Evolutionary conservation across 2,329 filamentous ascomycete genomes (phyloP).

Genomic region (Dactylellina drechsleri): DNA sequence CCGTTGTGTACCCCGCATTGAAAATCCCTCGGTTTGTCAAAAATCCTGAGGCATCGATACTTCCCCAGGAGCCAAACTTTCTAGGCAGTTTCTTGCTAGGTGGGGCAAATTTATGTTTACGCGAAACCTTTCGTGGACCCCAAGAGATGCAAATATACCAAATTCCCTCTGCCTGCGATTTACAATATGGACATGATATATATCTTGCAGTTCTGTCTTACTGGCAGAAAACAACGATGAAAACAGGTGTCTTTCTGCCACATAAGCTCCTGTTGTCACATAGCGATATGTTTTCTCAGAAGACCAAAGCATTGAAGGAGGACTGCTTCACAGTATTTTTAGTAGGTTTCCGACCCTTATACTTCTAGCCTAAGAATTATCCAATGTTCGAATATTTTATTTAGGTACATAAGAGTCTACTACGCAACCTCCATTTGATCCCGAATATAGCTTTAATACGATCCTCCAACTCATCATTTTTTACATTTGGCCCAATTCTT

Average conservation of each 20-base stretch:
- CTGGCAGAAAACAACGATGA: not conserved
- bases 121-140: not conserved
- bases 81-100: constrained; percentile 18
- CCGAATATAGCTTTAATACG: constrained; percentile 19
- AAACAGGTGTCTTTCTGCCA: not conserved
- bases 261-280: not conserved
- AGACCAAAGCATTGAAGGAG: not conserved
- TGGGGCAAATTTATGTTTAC: not conserved
- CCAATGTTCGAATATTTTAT: too few relatives aligned
- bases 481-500: constrained; percentile 11
- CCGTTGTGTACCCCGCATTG: constrained; percentile 56
- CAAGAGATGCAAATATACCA: not conserved
- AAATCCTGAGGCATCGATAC: not conserved
- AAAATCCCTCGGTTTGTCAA: constrained; percentile 12
- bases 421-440: constrained; percentile 35
- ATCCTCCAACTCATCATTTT: constrained; percentile 11
- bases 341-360: not conserved
- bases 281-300: constrained; percentile 11
- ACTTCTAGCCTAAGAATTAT: too few relatives aligned
- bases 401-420: constrained; percentile 22
- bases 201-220: constrained; percentile 15
- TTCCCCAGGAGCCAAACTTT: not conserved
- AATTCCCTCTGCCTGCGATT: not conserved
- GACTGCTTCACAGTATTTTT: not conserved
- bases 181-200: constrained; percentile 18